Evolutionary conservation across 345 rosid genomes (phyloP).

Genomic region (Gossypium turneri): DNA sequence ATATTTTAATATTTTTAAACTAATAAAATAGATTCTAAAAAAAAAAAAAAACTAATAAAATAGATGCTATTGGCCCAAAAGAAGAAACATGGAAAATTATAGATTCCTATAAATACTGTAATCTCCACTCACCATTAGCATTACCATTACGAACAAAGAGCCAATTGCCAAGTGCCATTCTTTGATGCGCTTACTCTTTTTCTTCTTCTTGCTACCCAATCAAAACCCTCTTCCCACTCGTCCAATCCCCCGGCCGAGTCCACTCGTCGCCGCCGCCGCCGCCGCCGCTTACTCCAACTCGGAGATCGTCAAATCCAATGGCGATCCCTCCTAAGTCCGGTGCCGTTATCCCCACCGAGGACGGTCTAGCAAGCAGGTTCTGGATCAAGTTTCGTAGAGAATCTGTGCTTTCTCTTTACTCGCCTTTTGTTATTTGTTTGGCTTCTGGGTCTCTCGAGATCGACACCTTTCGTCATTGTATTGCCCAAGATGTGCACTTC

Average conservation of each 20-base stretch:
- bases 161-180: background rate
- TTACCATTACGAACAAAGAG: background rate
- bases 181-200: constrained; percentile 38
- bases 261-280: constrained; percentile 7
- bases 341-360: constrained; percentile 30
- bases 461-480: constrained; percentile 61
- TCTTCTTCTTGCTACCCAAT: constrained; percentile 16
- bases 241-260: constrained; percentile 21
- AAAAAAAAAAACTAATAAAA: too few species aligned
- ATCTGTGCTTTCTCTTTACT: constrained; percentile 56
- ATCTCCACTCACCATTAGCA: background rate
- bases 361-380: constrained; percentile 50
- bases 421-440: constrained; percentile 65
- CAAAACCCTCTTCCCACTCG: constrained; percentile 24
- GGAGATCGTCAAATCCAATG: constrained; percentile 34
- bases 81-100: too few species aligned
- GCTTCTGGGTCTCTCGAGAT: constrained; percentile 76
- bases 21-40: too few species aligned
- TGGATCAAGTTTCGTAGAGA: constrained; percentile 72
- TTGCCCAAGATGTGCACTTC: constrained; percentile 77
- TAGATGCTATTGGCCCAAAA: too few species aligned
- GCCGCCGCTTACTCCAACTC: constrained; percentile 22
- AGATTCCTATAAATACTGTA: background rate
- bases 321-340: constrained; percentile 32
- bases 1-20: too few species aligned